Base-by-base conservation (phyloP, 352 stramenopile genomes). In the Globisporangium alternatum region DNA sequence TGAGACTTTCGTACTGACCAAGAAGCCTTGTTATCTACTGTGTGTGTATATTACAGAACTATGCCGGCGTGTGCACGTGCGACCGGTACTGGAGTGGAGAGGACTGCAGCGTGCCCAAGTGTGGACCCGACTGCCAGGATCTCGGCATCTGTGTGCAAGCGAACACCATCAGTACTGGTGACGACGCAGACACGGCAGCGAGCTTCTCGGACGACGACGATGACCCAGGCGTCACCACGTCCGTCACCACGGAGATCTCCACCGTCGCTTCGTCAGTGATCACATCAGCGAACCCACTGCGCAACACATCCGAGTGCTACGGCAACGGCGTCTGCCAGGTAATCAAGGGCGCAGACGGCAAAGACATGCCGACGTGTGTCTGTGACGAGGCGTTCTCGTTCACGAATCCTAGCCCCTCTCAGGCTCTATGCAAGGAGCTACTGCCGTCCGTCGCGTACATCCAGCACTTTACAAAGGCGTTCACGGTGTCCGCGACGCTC, bases 51-150 rank as follows among this genome's bases (percentile, higher is more conserved):
- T 21, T 8, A 13, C 0, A 82, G 64, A 76, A 87, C 48, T 86
- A 75, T 35, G 76, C 81, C 28, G 86, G 84, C 22, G 71, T 93
- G 0, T 95, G 84, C 47, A 77, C 67, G 5, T 95, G 86, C 58
- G 69, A 91, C 65, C 80, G 80, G 9, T 90, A 88, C 49, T 95
- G 82, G 83, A 88, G 74, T 21, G 86, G 82, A 0, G 80, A 90
- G 6, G 81, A 89, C 56, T 95, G 86, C 58, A 91, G 75, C 41
- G 67, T 88, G 5, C 82, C 83, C 6, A 83, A 80, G 56, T 95
- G 86, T 52, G 84, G 81, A 0, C 84, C 83, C 0, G 83, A 93
- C 60, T 92, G 86, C 28, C 47, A 80, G 17, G 85, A 91, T 49
- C 66, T 90, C 21, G 77, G 80, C 10, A 81, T 63, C 0, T 93